phyloP scores from a whole-genome alignment of 1,284 basidiomycete species.

The Ustilago trichophora region DNA sequence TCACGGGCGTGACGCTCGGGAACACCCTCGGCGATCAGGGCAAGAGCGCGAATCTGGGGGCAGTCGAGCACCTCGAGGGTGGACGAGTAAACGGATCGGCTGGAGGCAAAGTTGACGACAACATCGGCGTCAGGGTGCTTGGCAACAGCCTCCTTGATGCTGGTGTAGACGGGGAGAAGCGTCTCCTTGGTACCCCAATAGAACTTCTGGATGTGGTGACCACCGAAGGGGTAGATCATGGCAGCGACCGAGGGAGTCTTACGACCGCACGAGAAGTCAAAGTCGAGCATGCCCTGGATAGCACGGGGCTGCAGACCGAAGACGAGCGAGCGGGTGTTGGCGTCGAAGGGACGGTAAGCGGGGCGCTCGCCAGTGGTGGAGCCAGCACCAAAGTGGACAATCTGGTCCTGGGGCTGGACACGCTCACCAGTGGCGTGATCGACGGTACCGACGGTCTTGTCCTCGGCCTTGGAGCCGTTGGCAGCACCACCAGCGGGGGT shows the following conservation, averaged over 20 bases:
- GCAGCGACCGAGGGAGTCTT: constrained; percentile 92
- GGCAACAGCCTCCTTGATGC: constrained; percentile 86
- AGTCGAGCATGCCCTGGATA: constrained; percentile 99
- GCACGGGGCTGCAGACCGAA: constrained; percentile 98
- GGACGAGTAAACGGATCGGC: constrained; percentile 91
- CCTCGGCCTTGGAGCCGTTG: constrained; percentile 51
- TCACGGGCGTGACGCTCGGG: constrained; percentile 97
- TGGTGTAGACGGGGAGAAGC: constrained; percentile 95
- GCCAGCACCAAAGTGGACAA: constrained; percentile 79
- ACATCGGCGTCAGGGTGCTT: constrained; percentile 98
- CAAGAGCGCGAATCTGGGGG: constrained; percentile 80
- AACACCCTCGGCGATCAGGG: constrained; percentile 97
- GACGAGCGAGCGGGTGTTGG: constrained; percentile 90
- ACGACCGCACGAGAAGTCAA: constrained; percentile 97
- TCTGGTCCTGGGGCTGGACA: constrained; percentile 82
- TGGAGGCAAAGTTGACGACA: constrained; percentile 97
- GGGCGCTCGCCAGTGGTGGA: constrained; percentile 49
- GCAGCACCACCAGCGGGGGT: constrained; percentile 41
- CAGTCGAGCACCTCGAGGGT: constrained; percentile 87
- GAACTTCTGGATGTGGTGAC: constrained; percentile 99
- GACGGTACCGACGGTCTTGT: constrained; percentile 76
- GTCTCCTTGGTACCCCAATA: constrained; percentile 99
- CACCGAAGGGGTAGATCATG: constrained; percentile 99
- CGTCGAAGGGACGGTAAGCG: constrained; percentile 73
- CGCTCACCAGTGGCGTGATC: constrained; percentile 77